phyloP scores from a whole-genome alignment of 306 rosid genomes.

The cucumber (Cucumis sativus) region DNA sequence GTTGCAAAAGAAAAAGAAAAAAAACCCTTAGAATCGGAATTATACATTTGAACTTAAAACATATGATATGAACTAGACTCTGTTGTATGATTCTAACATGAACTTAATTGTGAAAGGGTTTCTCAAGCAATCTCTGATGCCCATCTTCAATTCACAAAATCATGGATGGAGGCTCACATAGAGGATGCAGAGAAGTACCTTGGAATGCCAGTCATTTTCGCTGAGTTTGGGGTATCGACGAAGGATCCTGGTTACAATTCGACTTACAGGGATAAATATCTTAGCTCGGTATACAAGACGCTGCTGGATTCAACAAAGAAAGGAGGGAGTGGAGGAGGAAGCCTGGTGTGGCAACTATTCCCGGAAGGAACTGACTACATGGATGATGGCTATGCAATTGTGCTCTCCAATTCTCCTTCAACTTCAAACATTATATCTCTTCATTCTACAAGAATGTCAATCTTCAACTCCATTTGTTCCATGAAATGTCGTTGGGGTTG shows the following conservation, averaged over 20 bases:
- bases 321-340: constrained; percentile 85
- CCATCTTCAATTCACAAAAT: constrained; percentile 63
- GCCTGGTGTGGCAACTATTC: constrained; percentile 77
- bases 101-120: constrained; percentile 26
- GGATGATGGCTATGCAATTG: constrained; percentile 85
- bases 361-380: constrained; percentile 81
- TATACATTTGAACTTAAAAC: not conserved
- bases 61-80: not conserved
- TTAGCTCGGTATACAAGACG: constrained; percentile 40
- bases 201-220: constrained; percentile 71
- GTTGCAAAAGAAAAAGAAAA: constrained; percentile 18
- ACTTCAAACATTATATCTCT: constrained; percentile 41
- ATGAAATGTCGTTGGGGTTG: constrained; percentile 75
- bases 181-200: constrained; percentile 82
- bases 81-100: not conserved
- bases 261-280: constrained; percentile 40
- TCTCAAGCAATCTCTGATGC: constrained; percentile 49
- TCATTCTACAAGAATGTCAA: constrained; percentile 47
- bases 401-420: constrained; percentile 52
- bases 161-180: constrained; percentile 94
- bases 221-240: constrained; percentile 80
- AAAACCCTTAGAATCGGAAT: not conserved
- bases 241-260: constrained; percentile 72
- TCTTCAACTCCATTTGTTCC: constrained; percentile 53
- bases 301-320: constrained; percentile 53